Evolutionary conservation across 768 basidiomycete genomes (phyloP).

Genomic region (Suillus weaverae): DNA sequence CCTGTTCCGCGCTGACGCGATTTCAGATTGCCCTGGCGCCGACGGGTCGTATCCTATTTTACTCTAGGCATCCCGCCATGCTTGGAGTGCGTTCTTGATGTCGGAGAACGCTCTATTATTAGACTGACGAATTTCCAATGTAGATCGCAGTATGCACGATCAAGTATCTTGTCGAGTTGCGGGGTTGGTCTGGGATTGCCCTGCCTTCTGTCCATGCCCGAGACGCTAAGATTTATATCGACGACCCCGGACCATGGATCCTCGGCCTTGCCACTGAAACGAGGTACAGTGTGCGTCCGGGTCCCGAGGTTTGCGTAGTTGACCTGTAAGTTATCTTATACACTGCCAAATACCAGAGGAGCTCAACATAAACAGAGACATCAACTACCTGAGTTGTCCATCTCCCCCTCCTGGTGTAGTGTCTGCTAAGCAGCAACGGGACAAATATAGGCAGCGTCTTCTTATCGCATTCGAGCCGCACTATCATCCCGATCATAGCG

Average conservation of each 20-base stretch:
- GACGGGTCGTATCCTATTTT: constrained; percentile 84
- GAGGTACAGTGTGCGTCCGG: constrained; percentile 70
- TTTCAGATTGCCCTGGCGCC: constrained; percentile 80
- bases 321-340: constrained; percentile 62
- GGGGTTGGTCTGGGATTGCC: constrained; percentile 91
- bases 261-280: constrained; percentile 87
- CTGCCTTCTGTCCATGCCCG: constrained; percentile 81
- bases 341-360: not conserved
- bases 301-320: constrained; percentile 82
- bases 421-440: constrained; percentile 76
- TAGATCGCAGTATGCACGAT: constrained; percentile 88
- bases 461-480: constrained; percentile 80
- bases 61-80: constrained; percentile 88
- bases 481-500: constrained; percentile 86
- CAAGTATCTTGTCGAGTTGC: constrained; percentile 88
- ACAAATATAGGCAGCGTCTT: constrained; percentile 73
- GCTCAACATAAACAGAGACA: constrained; percentile 51
- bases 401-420: constrained; percentile 75
- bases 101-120: not conserved
- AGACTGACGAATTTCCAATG: constrained; percentile 3
- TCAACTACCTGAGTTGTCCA: constrained; percentile 82
- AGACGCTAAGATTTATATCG: constrained; percentile 90
- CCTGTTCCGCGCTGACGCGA: not conserved
- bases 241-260: constrained; percentile 97
- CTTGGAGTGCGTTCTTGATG: constrained; percentile 59